Conservation (phyloP, 2,329 filamentous ascomycete species). For the Hypoxylon sp. region DNA sequence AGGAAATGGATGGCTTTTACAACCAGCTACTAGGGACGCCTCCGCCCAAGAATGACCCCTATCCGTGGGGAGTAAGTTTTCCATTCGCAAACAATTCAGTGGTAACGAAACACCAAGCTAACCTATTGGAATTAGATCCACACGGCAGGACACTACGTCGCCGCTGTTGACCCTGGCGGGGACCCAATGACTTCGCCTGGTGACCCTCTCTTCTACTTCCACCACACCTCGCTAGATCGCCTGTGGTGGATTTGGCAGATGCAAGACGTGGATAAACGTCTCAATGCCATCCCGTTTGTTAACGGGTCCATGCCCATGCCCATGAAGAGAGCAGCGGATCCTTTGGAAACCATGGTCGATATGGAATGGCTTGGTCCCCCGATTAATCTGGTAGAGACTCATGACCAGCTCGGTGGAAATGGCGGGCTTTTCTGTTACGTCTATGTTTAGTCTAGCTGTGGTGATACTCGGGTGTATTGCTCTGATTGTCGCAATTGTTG, state of each 20-base stretch:
- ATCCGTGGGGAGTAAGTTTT: slow-evolving; percentile 57
- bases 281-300: slow-evolving; percentile 51
- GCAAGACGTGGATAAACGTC: slow-evolving; percentile 56
- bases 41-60: slow-evolving; percentile 54
- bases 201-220: slow-evolving; percentile 60
- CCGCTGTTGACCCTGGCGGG: slow-evolving; percentile 58
- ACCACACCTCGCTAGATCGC: slow-evolving; percentile 58
- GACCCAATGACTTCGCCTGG: slow-evolving; percentile 57
- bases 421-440: slow-evolving; percentile 51
- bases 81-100: background rate
- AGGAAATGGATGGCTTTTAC: slow-evolving; percentile 60
- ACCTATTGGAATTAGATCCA: slow-evolving; percentile 52
- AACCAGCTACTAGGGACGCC: slow-evolving; percentile 59
- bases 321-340: slow-evolving; percentile 44
- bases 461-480: background rate
- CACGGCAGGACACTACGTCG: slow-evolving; percentile 58
- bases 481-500: background rate
- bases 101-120: slow-evolving; percentile 16
- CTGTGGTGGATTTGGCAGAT: slow-evolving; percentile 62
- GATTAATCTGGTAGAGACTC: slow-evolving; percentile 51
- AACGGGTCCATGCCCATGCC: slow-evolving; percentile 48
- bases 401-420: slow-evolving; percentile 52
- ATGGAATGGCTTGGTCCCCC: slow-evolving; percentile 52
- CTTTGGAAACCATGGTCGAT: slow-evolving; percentile 46
- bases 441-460: slow-evolving; percentile 46